phyloP scores from a whole-genome alignment of 2,329 filamentous ascomycete species.

The Alternaria arborescens region DNA sequence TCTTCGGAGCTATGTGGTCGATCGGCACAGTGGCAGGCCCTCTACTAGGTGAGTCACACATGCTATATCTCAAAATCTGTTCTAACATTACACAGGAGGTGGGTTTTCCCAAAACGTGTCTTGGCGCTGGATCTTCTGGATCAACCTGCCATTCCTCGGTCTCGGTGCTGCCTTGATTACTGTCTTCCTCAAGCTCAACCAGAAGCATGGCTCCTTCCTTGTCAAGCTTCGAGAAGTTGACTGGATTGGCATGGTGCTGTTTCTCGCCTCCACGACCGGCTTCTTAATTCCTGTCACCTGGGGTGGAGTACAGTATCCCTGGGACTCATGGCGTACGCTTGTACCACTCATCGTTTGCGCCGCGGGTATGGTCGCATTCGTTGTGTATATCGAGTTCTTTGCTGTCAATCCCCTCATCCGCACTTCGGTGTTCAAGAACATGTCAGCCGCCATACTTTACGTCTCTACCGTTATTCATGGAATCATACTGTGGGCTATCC shows the following conservation, averaged over 20 bases:
- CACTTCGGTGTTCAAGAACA: slow-evolving; percentile 58
- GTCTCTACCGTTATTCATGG: slow-evolving; percentile 66
- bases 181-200: slow-evolving; percentile 63
- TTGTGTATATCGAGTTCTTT: slow-evolving; percentile 63
- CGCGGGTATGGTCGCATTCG: slow-evolving; percentile 61
- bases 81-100: slow-evolving; percentile 50
- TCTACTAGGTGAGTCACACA: slow-evolving; percentile 40
- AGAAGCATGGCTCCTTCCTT: slow-evolving; percentile 57
- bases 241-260: slow-evolving; percentile 69
- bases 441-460: slow-evolving; percentile 61
- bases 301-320: slow-evolving; percentile 72
- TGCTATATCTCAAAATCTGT: background rate
- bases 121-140: slow-evolving; percentile 73
- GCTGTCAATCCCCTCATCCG: slow-evolving; percentile 62
- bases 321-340: slow-evolving; percentile 69
- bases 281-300: slow-evolving; percentile 71
- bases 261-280: slow-evolving; percentile 66
- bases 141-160: slow-evolving; percentile 67
- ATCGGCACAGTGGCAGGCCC: slow-evolving; percentile 64
- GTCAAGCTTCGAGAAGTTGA: slow-evolving; percentile 66
- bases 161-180: slow-evolving; percentile 59
- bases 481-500: slow-evolving; percentile 54
- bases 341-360: slow-evolving; percentile 67
- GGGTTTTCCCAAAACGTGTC: slow-evolving; percentile 61
- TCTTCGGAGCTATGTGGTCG: slow-evolving; percentile 61